Conservation (phyloP, 1,284 basidiomycete genomes). For the Irpex lacteus region DNA sequence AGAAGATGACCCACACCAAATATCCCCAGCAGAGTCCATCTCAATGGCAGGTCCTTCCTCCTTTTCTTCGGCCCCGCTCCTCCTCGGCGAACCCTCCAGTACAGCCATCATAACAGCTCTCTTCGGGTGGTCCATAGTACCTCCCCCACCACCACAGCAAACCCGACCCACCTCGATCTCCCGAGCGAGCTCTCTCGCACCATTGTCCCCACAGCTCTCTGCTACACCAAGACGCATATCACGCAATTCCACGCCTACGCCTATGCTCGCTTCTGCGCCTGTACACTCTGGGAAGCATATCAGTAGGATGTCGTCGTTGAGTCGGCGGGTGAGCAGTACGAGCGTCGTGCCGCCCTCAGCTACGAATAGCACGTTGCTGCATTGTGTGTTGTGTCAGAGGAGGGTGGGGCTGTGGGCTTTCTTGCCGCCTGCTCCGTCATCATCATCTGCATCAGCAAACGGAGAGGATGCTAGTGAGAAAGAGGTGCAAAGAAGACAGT, state of each 20-base stretch:
- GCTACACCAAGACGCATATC: slow-evolving; percentile 40
- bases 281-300: slow-evolving; percentile 14
- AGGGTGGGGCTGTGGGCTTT: slow-evolving; percentile 78
- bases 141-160: slow-evolving; percentile 28
- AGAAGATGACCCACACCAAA: slow-evolving; percentile 3
- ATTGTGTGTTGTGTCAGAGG: slow-evolving; percentile 70
- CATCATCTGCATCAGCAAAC: slow-evolving; percentile 1
- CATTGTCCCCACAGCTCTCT: slow-evolving; percentile 31
- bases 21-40: slow-evolving; percentile 9
- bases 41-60: not conserved
- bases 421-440: slow-evolving; percentile 24
- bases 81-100: slow-evolving; percentile 35
- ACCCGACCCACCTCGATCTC: slow-evolving; percentile 37
- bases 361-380: slow-evolving; percentile 51
- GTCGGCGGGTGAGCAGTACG: slow-evolving; percentile 2
- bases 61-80: slow-evolving; percentile 4
- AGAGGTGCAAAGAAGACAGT: slow-evolving; percentile 42
- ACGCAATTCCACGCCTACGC: slow-evolving; percentile 15
- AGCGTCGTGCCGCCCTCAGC: slow-evolving; percentile 5
- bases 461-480: not conserved
- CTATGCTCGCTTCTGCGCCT: not conserved
- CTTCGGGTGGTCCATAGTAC: slow-evolving; percentile 67
- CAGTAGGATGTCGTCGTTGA: not conserved
- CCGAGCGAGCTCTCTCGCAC: slow-evolving; percentile 37
- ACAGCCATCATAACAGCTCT: slow-evolving; percentile 58